Evolutionary conservation across 1,139 yeast species (phyloP).

Genomic region (Suhomyces bokatorum): DNA sequence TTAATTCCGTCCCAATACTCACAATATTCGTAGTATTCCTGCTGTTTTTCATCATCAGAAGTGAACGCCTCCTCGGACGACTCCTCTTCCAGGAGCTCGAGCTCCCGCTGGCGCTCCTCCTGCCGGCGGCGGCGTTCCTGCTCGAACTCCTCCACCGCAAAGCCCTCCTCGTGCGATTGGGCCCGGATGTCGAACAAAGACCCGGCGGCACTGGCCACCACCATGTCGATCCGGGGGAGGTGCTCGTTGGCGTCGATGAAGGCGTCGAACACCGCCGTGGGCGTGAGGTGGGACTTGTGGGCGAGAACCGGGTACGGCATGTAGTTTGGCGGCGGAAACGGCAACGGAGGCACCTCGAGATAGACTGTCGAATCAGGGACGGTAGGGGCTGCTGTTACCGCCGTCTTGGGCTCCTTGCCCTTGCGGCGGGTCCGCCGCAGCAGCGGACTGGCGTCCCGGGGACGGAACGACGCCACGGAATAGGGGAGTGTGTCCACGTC

Average conservation of each 20-base stretch:
- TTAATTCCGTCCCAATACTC: conserved; percentile 9
- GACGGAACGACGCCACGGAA: conserved; percentile 18
- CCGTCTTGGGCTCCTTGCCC: conserved; percentile 6
- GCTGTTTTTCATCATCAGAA: conserved; percentile 5
- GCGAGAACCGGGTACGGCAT: conserved; percentile 50
- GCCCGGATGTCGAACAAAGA: conserved; percentile 39
- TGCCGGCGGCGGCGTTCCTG: conserved; percentile 1
- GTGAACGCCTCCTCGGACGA: background rate
- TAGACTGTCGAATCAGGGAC: conserved; percentile 10
- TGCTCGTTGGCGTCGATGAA: conserved; percentile 40
- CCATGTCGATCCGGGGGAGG: conserved; percentile 48
- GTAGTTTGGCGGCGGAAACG: conserved; percentile 50
- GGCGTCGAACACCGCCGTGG: conserved; percentile 38
- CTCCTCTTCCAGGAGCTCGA: background rate
- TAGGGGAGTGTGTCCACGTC: conserved; percentile 26
- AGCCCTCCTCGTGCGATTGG: conserved; percentile 40
- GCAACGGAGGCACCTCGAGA: conserved; percentile 42
- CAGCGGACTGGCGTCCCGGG: conserved; percentile 9
- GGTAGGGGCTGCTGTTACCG: background rate
- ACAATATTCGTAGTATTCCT: conserved; percentile 10
- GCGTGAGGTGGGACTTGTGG: conserved; percentile 37
- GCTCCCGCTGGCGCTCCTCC: background rate
- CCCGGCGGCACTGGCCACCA: conserved; percentile 52
- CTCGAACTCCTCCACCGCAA: conserved; percentile 15
- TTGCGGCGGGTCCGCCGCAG: conserved; percentile 14